Conservation (phyloP, 345 rosid genomes). For the Laguncularia racemosa region DNA sequence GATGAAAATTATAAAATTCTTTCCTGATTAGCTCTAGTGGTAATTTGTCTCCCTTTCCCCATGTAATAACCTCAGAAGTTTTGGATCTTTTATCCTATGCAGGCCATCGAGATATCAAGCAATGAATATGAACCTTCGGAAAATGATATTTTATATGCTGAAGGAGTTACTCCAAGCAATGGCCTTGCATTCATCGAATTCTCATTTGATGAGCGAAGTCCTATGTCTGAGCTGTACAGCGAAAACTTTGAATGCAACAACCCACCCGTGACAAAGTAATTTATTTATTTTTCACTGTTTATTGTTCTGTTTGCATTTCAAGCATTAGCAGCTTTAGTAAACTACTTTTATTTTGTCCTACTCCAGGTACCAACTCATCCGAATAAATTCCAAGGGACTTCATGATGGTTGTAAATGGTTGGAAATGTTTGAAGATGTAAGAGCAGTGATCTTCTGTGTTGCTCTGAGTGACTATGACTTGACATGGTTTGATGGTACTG, state of each 20-base stretch:
- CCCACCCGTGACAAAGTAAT: slow-evolving; percentile 35
- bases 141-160: slow-evolving; percentile 45
- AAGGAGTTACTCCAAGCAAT: slow-evolving; percentile 51
- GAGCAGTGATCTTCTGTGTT: slow-evolving; percentile 48
- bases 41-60: no score
- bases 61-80: neutral
- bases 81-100: slow-evolving; percentile 6
- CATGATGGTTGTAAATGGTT: slow-evolving; percentile 55
- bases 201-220: slow-evolving; percentile 47
- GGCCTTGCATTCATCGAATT: slow-evolving; percentile 52
- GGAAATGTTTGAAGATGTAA: slow-evolving; percentile 60
- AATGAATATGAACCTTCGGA: slow-evolving; percentile 59
- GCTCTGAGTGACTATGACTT: slow-evolving; percentile 59
- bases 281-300: neutral
- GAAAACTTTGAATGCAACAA: slow-evolving; percentile 29
- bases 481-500: slow-evolving; percentile 17
- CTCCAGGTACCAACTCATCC: slow-evolving; percentile 48
- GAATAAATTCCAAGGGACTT: slow-evolving; percentile 47
- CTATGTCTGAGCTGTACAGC: slow-evolving; percentile 37
- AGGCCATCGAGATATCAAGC: slow-evolving; percentile 58
- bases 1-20: no score
- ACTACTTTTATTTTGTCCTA: neutral
- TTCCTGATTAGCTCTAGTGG: no score
- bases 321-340: neutral
- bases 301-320: slow-evolving; percentile 1